A percentile compares a stretch with the other conserved stretches of the same genome.
phyloP scores from a whole-genome alignment of 352 stramenopile genomes.

The Globisporangium barbulae region DNA sequence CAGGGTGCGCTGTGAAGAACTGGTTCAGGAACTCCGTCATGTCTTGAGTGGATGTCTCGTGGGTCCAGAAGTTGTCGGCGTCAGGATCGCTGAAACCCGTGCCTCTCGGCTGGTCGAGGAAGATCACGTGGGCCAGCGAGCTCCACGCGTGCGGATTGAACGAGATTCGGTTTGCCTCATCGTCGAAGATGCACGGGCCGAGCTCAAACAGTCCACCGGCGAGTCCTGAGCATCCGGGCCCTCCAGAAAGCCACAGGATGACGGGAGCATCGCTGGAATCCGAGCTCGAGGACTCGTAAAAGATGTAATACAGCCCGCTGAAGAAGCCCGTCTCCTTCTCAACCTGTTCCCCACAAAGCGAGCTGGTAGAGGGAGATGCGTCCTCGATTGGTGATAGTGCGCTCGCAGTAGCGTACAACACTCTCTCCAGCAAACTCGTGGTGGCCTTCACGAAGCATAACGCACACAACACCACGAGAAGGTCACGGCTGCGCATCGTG shows the following conservation, averaged over 20 bases:
- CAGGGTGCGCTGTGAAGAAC: constrained; percentile 48
- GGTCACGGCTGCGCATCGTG: neutral
- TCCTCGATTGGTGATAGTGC: constrained; percentile 15
- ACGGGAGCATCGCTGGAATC: constrained; percentile 53
- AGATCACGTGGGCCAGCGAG: constrained; percentile 93
- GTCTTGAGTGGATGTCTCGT: constrained; percentile 39
- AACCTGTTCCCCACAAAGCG: constrained; percentile 66
- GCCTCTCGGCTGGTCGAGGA: constrained; percentile 93
- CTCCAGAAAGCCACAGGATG: constrained; percentile 96
- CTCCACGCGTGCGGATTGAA: constrained; percentile 96
- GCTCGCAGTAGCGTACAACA: constrained; percentile 25
- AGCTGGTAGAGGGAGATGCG: constrained; percentile 12
- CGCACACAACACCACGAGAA: constrained; percentile 1
- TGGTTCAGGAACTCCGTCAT: constrained; percentile 47
- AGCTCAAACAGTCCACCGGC: constrained; percentile 95
- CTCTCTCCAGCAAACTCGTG: neutral
- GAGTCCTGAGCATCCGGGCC: constrained; percentile 93
- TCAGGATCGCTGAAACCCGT: constrained; percentile 57
- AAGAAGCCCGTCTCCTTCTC: constrained; percentile 53
- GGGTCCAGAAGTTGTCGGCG: constrained; percentile 34
- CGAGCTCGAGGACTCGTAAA: constrained; percentile 48
- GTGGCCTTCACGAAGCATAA: constrained; percentile 6
- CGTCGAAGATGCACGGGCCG: constrained; percentile 91
- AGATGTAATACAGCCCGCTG: constrained; percentile 71
- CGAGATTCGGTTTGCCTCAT: constrained; percentile 39